A percentile compares a stretch with the other conserved stretches of the same genome.
Conservation (phyloP, 345 rosid species). For the Brassica nigra region DNA sequence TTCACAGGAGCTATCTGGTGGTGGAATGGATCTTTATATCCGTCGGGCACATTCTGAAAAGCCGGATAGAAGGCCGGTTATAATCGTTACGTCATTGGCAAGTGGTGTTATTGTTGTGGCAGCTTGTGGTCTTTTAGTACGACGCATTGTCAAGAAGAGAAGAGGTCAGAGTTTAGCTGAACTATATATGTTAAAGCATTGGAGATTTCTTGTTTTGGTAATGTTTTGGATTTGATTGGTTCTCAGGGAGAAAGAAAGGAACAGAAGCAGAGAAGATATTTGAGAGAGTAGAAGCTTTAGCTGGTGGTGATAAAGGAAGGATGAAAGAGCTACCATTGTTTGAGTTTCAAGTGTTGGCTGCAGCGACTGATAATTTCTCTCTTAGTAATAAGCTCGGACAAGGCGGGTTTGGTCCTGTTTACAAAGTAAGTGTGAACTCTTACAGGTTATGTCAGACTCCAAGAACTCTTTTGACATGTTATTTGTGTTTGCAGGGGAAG, state of each 20-base stretch:
- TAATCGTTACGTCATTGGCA: slow-evolving; percentile 14
- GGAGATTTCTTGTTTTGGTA: not conserved
- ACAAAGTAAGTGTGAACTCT: slow-evolving; percentile 32
- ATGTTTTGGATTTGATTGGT: not conserved
- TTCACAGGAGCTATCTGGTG: slow-evolving; percentile 30
- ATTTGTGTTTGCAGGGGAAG: slow-evolving; percentile 47
- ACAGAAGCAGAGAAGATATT: slow-evolving; percentile 31
- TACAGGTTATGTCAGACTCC: not conserved
- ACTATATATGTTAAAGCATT: not conserved
- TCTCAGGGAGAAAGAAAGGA: slow-evolving; percentile 22
- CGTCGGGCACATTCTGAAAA: slow-evolving; percentile 48
- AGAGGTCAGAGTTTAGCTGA: not conserved
- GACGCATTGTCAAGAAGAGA: slow-evolving; percentile 11
- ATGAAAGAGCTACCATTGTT: slow-evolving; percentile 43
- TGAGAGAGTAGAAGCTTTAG: slow-evolving; percentile 43
- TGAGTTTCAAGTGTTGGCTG: slow-evolving; percentile 48
- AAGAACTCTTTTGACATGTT: not conserved
- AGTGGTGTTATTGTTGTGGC: slow-evolving; percentile 26
- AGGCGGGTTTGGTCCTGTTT: slow-evolving; percentile 56
- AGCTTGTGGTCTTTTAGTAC: slow-evolving; percentile 27
- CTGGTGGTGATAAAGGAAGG: slow-evolving; percentile 42
- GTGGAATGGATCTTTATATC: slow-evolving; percentile 48
- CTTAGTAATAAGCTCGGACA: slow-evolving; percentile 49
- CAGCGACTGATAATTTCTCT: slow-evolving; percentile 47
- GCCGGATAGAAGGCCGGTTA: slow-evolving; percentile 20